Percentiles rank a stretch among this genome's conserved stretches.
Conservation (phyloP, 2,329 filamentous ascomycete species). For the Paraphaeosphaeria sporulosa region DNA sequence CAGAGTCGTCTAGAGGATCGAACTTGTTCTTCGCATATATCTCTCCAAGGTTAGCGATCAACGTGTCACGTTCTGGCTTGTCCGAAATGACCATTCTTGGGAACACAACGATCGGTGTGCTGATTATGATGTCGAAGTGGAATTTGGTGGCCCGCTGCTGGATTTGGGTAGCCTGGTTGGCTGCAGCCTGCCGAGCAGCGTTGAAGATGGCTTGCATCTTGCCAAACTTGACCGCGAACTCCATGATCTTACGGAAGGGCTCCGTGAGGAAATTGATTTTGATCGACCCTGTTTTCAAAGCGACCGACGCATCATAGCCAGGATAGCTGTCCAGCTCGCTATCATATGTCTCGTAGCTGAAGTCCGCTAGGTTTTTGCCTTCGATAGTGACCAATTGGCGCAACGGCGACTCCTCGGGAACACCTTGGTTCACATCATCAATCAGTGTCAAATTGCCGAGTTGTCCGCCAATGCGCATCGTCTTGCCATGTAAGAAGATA, state of each 20-base stretch:
- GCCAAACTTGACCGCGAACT: conserved; percentile 97
- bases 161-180: conserved; percentile 90
- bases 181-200: conserved; percentile 90
- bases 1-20: conserved; percentile 78
- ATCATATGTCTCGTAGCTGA: conserved; percentile 97
- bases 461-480: conserved; percentile 86
- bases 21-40: conserved; percentile 98
- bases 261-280: conserved; percentile 98
- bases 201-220: conserved; percentile 99
- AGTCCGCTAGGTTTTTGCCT: conserved; percentile 93
- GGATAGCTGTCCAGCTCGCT: conserved; percentile 78
- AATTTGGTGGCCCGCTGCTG: conserved; percentile 90
- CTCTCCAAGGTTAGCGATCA: conserved; percentile 94
- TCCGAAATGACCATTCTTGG: conserved; percentile 78
- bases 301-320: conserved; percentile 92
- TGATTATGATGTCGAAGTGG: conserved; percentile 92
- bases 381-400: conserved; percentile 92
- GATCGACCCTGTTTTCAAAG: conserved; percentile 88
- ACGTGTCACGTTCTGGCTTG: conserved; percentile 75
- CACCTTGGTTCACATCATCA: conserved; percentile 93
- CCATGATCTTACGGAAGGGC: conserved; percentile 96
- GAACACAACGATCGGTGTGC: conserved; percentile 95
- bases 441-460: conserved; percentile 88
- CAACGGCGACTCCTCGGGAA: conserved; percentile 79
- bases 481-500: conserved; percentile 83